Base-by-base conservation (phyloP, 2,329 filamentous ascomycete genomes). In the Pyricularia pennisetigena region DNA sequence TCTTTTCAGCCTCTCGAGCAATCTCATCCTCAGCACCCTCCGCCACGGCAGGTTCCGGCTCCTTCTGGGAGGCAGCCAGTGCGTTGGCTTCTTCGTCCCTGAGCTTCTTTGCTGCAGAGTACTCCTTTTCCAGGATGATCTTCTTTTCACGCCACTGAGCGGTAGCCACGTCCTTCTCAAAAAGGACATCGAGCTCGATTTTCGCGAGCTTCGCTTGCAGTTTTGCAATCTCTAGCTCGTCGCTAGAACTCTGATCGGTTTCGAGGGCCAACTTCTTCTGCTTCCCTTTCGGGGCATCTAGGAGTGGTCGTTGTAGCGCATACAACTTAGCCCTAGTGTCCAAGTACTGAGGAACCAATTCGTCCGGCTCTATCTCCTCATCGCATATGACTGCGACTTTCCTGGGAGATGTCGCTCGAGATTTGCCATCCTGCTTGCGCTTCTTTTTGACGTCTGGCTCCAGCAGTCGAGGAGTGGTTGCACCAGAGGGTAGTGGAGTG, bases 161-260 rank as follows among this genome's bases (percentile, higher is more conserved):
- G 68, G 91, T 86, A 4, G 90, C 91, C 41, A 85, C 76, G 64
- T 83, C 81, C 69, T 83, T 85, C 74, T 94, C 91, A 73, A 94
- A 93, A 3, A 94, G 79, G 20, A 93, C 82, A 74, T 94, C 91
- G 29, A 87, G 90, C 74, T 95, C 90, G 61, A 97, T 92, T 70
- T 86, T 86, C 54, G 88, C 84, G 57, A 97, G 80, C 75, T 94
- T 96, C 20, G 88, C 87, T 59, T 90, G 83, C 2, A 97, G 78
- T 72, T 88, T 92, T 10, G 85, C 84, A 62, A 88, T 81, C 70
- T 86, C 84, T 26, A 85, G 76, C 20, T 78, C 76, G 30, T 80
- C 77, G 6, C 64, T 64, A 26, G 66, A 23, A 2, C 59, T 54
- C 24, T 64, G 64, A 2, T 28, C 49, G 2, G 66, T 23, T 4